These are phyloP conservation scores for Warburgia ugandensis DNA, from an alignment of 164 flowering plant genomes.

Conservation along the genomic window DNA sequence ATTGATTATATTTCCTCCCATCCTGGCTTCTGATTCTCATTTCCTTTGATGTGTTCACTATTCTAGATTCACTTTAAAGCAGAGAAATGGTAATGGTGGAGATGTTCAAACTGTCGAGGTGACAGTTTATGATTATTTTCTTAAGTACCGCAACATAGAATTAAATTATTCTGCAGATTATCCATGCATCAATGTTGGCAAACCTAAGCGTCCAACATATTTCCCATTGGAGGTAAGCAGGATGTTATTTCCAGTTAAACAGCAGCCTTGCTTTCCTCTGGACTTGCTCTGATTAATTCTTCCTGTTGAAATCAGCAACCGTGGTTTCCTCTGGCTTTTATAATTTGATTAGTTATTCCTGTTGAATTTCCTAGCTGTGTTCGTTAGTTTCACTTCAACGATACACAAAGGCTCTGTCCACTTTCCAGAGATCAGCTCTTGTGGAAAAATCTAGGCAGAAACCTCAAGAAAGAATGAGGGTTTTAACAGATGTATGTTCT, in stretches of 20 bases:
- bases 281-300: no score
- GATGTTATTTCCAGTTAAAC: background rate
- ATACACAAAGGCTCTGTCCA: slow-evolving; percentile 70
- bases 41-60: no score
- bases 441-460: slow-evolving; percentile 94
- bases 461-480: slow-evolving; percentile 75
- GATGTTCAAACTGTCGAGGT: slow-evolving; percentile 27
- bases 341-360: background rate
- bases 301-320: no score
- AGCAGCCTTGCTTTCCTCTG: background rate
- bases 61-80: slow-evolving; percentile 51
- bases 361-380: slow-evolving; percentile 49
- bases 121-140: slow-evolving; percentile 62
- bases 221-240: slow-evolving; percentile 53
- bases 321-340: background rate
- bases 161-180: slow-evolving; percentile 35
- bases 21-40: no score
- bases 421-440: slow-evolving; percentile 64
- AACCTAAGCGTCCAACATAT: slow-evolving; percentile 53
- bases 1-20: no score
- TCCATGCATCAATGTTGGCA: slow-evolving; percentile 72
- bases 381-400: slow-evolving; percentile 74
- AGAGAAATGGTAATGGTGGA: slow-evolving; percentile 29
- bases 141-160: slow-evolving; percentile 26
- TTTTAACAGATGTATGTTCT: slow-evolving; percentile 48